A percentile compares a stretch with the other conserved stretches of the same genome.
Evolutionary conservation across 202 grass and related monocot species (phyloP).

Genomic region (Zoysia matrella): DNA sequence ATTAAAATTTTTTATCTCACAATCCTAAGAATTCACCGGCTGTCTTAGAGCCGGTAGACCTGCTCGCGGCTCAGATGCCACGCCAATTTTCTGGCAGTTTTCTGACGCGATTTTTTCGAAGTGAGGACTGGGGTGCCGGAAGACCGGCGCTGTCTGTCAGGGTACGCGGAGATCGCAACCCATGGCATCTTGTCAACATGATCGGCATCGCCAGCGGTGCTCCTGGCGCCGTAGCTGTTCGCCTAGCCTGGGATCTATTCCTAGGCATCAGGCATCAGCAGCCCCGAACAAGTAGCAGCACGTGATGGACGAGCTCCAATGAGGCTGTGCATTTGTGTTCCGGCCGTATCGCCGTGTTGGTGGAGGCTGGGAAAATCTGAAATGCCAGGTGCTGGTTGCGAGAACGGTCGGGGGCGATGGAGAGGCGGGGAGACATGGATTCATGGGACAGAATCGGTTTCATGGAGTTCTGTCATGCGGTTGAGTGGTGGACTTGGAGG

Average conservation of each 20-base stretch:
- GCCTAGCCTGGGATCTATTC: constrained; percentile 9
- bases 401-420: neutral
- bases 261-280: neutral
- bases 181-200: constrained; percentile 39
- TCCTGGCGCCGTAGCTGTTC: constrained; percentile 16
- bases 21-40: no score
- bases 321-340: neutral
- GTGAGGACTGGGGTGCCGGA: neutral
- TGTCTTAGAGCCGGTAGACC: constrained; percentile 41
- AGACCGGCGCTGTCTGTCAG: neutral
- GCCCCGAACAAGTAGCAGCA: constrained; percentile 27
- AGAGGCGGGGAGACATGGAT: constrained; percentile 30
- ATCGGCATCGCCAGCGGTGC: constrained; percentile 3
- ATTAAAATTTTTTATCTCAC: no score
- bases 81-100: neutral
- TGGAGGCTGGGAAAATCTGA: neutral
- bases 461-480: neutral
- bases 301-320: constrained; percentile 22
- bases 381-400: constrained; percentile 21
- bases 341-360: constrained; percentile 1
- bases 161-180: constrained; percentile 16
- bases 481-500: neutral
- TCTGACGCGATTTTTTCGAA: constrained; percentile 4
- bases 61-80: constrained; percentile 31
- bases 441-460: neutral